Percentiles rank a stretch among this genome's conserved stretches.
These are phyloP conservation scores for Zizania latifolia DNA, from an alignment of 176 grass and related monocot genomes.

Conservation along the genomic window DNA sequence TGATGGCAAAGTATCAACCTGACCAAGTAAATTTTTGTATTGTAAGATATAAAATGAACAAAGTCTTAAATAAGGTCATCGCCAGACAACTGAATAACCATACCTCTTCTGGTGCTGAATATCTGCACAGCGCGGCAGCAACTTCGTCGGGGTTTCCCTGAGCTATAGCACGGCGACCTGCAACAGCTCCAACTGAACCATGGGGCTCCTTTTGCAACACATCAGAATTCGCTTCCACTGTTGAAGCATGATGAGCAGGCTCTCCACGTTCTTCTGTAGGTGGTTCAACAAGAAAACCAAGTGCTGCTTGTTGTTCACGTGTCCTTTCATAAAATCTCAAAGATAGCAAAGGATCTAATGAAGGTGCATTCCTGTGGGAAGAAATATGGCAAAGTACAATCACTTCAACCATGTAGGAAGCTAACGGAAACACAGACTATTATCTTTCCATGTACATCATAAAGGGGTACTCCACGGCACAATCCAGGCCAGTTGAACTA, in stretches of 20 bases:
- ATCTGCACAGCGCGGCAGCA: slow-evolving; percentile 68
- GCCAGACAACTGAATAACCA: background rate
- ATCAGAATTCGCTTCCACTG: slow-evolving; percentile 26
- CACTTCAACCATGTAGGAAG: background rate
- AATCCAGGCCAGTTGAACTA: background rate
- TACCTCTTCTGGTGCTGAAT: slow-evolving; percentile 94
- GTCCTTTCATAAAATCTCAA: slow-evolving; percentile 83
- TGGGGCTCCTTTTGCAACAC: slow-evolving; percentile 41
- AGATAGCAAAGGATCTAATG: slow-evolving; percentile 66
- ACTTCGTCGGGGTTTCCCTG: slow-evolving; percentile 87
- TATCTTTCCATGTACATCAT: background rate
- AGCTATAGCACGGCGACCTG: slow-evolving; percentile 78
- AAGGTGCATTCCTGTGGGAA: slow-evolving; percentile 53
- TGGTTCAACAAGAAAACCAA: slow-evolving; percentile 89
- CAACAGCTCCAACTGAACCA: slow-evolving; percentile 82
- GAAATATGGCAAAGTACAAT: background rate
- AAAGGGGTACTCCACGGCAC: background rate
- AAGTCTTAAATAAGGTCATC: background rate
- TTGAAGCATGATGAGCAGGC: slow-evolving; percentile 30
- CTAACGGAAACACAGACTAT: background rate
- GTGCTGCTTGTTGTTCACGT: slow-evolving; percentile 58
- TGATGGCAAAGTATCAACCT: slow-evolving; percentile 91
- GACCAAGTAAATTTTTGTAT: slow-evolving; percentile 35
- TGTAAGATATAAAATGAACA: background rate
- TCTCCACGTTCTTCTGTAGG: slow-evolving; percentile 38